Percentiles rank a stretch among this genome's conserved stretches.
Conservation (phyloP, 2,329 filamentous ascomycete genomes). For the Colletotrichum sp. region DNA sequence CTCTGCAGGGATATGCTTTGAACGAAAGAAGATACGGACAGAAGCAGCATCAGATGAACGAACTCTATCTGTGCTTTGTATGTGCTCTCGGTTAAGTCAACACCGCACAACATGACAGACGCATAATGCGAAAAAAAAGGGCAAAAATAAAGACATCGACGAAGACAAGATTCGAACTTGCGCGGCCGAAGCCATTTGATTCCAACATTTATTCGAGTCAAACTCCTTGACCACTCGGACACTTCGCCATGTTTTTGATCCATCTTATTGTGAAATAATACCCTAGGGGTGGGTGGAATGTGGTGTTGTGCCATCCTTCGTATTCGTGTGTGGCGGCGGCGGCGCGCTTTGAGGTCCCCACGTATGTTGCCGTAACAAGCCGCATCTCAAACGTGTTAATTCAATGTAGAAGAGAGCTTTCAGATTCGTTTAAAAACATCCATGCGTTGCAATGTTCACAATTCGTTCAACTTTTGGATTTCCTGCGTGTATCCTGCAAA, state of each 20-base stretch:
- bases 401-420: background rate
- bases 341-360: too few relatives aligned
- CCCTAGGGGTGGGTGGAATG: background rate
- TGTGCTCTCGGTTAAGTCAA: background rate
- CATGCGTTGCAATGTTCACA: background rate
- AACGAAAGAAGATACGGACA: background rate
- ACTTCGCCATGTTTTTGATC: background rate
- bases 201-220: background rate
- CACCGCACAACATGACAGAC: background rate
- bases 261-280: background rate
- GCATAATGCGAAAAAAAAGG: background rate
- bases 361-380: background rate
- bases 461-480: background rate
- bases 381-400: background rate
- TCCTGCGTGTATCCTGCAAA: background rate
- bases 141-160: background rate
- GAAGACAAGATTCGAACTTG: conserved; percentile 19
- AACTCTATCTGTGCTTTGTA: background rate
- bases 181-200: conserved; percentile 18
- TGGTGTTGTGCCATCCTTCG: background rate
- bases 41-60: background rate
- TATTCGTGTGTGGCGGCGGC: background rate
- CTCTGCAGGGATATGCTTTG: background rate
- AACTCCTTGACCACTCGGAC: conserved; percentile 5
- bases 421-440: rapidly evolving